phyloP scores from a whole-genome alignment of 305 asterid genomes.

The Solanum chacoense region DNA sequence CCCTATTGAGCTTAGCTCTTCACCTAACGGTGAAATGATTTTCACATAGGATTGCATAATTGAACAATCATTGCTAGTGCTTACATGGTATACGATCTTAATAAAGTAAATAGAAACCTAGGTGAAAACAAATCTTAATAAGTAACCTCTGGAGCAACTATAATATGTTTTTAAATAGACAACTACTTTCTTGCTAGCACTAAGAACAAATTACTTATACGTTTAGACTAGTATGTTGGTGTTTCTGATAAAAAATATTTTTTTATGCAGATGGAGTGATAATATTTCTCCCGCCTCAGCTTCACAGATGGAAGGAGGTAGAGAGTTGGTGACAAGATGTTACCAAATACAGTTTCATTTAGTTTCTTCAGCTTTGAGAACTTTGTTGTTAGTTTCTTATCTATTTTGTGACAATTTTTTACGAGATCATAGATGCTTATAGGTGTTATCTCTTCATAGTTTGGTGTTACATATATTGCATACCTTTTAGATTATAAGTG shows the following conservation, averaged over 20 bases:
- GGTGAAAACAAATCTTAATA: not conserved
- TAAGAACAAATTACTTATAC: not conserved
- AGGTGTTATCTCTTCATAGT: not conserved
- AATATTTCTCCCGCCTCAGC: not conserved
- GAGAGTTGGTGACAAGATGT: not conserved
- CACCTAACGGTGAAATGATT: not conserved
- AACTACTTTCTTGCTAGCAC: not conserved
- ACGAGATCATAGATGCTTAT: not conserved
- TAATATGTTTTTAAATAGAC: not conserved
- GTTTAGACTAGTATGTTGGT: not conserved
- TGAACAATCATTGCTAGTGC: not conserved
- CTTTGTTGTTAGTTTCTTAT: not conserved
- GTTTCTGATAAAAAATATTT: not conserved
- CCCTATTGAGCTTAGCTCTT: not conserved
- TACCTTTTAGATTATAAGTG: not conserved
- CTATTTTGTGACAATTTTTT: not conserved
- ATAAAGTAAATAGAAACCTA: not conserved
- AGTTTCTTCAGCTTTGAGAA: not conserved
- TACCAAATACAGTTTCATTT: not conserved
- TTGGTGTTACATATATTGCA: not conserved
- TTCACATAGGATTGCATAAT: not conserved
- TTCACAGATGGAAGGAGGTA: not conserved
- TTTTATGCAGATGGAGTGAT: not conserved
- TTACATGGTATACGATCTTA: not conserved
- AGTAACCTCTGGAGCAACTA: not conserved